Percentiles rank a stretch among this genome's conserved stretches.
phyloP scores from a whole-genome alignment of 495 filamentous ascomycete genomes.

The Cenococcum geophilum region DNA sequence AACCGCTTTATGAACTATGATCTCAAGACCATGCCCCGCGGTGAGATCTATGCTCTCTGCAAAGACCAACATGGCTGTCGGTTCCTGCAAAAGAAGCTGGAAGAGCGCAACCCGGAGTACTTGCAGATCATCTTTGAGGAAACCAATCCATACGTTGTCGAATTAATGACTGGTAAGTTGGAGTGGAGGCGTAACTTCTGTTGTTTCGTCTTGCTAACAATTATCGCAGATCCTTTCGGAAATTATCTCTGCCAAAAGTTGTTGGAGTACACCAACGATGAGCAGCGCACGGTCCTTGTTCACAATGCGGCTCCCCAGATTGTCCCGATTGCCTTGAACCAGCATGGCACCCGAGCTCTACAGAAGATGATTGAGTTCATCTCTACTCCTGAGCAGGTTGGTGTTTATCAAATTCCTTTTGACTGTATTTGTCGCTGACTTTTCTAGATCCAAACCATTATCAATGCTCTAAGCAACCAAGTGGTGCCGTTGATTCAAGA shows the following conservation, averaged over 20 bases:
- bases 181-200: neutral
- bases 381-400: conserved; percentile 60
- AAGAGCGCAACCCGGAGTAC: conserved; percentile 75
- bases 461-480: conserved; percentile 63
- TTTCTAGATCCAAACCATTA: conserved; percentile 66
- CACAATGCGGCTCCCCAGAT: conserved; percentile 79
- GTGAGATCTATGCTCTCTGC: conserved; percentile 79
- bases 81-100: conserved; percentile 93
- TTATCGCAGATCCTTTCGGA: conserved; percentile 74
- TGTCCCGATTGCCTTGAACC: conserved; percentile 87
- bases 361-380: conserved; percentile 99
- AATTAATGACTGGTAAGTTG: conserved; percentile 79
- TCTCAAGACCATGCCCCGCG: conserved; percentile 63
- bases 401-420: neutral
- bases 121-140: conserved; percentile 90
- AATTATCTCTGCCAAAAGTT: conserved; percentile 98
- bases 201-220: conserved; percentile 11
- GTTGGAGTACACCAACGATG: conserved; percentile 84
- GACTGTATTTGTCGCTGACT: conserved; percentile 13
- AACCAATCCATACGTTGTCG: conserved; percentile 82
- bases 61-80: conserved; percentile 97
- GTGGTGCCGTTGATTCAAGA: conserved; percentile 95
- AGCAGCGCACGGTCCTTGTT: conserved; percentile 88
- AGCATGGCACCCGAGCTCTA: conserved; percentile 90
- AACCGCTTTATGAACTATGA: conserved; percentile 70